phyloP scores from a whole-genome alignment of 768 basidiomycete genomes.

The Candolleomyces aberdarensis region DNA sequence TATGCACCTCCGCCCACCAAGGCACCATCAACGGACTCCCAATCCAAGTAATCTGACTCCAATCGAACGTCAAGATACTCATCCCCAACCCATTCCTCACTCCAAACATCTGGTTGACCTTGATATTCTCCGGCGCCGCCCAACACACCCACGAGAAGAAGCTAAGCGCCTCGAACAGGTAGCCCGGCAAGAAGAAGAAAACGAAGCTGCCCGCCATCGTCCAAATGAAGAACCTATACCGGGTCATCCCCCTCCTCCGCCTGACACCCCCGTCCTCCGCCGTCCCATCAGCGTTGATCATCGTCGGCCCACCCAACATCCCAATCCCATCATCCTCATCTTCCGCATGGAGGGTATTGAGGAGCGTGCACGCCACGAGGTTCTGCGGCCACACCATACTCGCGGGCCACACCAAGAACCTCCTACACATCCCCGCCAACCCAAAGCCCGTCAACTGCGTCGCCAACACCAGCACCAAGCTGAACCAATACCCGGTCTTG shows the following conservation, averaged over 20 bases:
- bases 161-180: constrained; percentile 84
- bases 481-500: constrained; percentile 75
- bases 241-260: constrained; percentile 56
- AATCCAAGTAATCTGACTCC: constrained; percentile 63
- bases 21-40: constrained; percentile 64
- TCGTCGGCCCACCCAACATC: constrained; percentile 17
- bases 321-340: constrained; percentile 64
- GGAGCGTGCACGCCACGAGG: constrained; percentile 86
- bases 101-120: constrained; percentile 92
- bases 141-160: constrained; percentile 92
- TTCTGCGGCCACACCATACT: constrained; percentile 99
- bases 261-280: constrained; percentile 8
- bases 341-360: constrained; percentile 97
- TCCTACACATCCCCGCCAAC: constrained; percentile 82
- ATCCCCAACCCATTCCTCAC: constrained; percentile 80
- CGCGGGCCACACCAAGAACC: constrained; percentile 95
- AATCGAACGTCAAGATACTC: constrained; percentile 92
- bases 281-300: not conserved
- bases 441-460: constrained; percentile 95
- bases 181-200: constrained; percentile 92
- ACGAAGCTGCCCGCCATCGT: constrained; percentile 65
- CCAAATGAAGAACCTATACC: constrained; percentile 82
- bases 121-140: constrained; percentile 78
- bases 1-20: constrained; percentile 97
- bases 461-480: constrained; percentile 75